Evolutionary conservation across 2,329 filamentous ascomycete species (phyloP).

Genomic region (Lachnellula cervina): DNA sequence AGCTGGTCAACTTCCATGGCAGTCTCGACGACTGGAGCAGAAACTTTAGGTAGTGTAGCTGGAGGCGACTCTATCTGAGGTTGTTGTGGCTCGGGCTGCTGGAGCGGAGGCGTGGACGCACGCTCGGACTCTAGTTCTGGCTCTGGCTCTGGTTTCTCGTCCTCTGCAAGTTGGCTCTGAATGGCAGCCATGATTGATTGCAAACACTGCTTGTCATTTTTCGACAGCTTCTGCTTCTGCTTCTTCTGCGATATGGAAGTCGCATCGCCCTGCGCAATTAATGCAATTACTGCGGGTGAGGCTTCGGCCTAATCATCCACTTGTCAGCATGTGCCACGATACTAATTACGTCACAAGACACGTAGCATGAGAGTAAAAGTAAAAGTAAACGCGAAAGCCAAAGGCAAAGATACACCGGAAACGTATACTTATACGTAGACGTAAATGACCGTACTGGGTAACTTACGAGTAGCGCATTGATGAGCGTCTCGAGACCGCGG

Average conservation of each 20-base stretch:
- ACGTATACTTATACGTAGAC: no score
- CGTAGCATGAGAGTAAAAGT: conserved; percentile 8
- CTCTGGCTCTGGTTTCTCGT: not conserved
- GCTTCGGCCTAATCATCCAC: conserved; percentile 36
- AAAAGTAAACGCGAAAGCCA: not conserved
- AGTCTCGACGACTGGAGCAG: not conserved
- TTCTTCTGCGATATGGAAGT: conserved; percentile 3
- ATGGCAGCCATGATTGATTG: not conserved
- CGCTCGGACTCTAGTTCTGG: not conserved
- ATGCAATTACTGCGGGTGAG: conserved; percentile 35
- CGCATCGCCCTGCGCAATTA: conserved; percentile 31
- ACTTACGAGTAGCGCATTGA: conserved; percentile 60
- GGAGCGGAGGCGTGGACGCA: not conserved
- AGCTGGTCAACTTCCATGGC: not conserved
- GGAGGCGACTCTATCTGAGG: not conserved
- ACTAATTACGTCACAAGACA: conserved; percentile 23
- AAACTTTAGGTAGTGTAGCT: not conserved
- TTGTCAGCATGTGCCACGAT: conserved; percentile 19
- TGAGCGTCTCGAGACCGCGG: conserved; percentile 40
- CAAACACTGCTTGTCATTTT: conserved; percentile 10
- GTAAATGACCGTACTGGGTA: not conserved
- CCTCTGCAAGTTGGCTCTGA: not conserved
- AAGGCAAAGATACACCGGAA: no score
- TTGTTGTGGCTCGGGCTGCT: not conserved
- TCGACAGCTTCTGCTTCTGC: conserved; percentile 6